phyloP scores from a whole-genome alignment of 2,329 filamentous ascomycete genomes.

The Westerdykella ornata region DNA sequence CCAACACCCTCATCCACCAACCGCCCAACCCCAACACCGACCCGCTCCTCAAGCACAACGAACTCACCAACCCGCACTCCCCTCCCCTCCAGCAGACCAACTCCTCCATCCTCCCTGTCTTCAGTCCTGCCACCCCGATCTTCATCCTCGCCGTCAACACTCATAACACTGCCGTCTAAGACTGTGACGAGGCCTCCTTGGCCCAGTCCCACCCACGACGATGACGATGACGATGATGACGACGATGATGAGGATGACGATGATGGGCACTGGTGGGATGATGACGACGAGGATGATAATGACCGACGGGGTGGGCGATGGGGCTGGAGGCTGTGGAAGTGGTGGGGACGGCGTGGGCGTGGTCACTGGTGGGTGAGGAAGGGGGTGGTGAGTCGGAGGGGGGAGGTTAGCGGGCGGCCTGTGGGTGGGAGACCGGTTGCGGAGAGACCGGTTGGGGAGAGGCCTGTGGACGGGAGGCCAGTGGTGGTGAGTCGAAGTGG shows the following conservation, averaged over 20 bases:
- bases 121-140: neutral
- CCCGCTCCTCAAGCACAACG: neutral
- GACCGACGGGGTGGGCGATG: slow-evolving; percentile 1
- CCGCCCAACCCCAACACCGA: neutral
- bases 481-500: slow-evolving; percentile 1
- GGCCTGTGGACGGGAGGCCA: slow-evolving; percentile 3
- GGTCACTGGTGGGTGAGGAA: slow-evolving; percentile 1
- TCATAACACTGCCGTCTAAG: neutral
- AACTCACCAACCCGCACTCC: neutral
- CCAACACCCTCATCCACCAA: neutral
- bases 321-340: neutral
- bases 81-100: neutral
- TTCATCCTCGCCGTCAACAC: neutral
- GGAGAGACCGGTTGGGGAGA: neutral
- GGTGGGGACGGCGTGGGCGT: slow-evolving; percentile 1
- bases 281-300: slow-evolving; percentile 2
- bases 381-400: neutral
- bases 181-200: neutral
- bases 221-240: neutral
- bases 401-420: slow-evolving; percentile 2
- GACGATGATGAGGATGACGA: neutral
- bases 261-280: slow-evolving; percentile 2
- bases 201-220: neutral
- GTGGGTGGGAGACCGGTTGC: neutral
- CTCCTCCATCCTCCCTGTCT: neutral